Evolutionary conservation across 352 stramenopile species (phyloP), one percentile per base, ranked within the genome.

Genomic region (Globisporangium okanoganense): DNA sequence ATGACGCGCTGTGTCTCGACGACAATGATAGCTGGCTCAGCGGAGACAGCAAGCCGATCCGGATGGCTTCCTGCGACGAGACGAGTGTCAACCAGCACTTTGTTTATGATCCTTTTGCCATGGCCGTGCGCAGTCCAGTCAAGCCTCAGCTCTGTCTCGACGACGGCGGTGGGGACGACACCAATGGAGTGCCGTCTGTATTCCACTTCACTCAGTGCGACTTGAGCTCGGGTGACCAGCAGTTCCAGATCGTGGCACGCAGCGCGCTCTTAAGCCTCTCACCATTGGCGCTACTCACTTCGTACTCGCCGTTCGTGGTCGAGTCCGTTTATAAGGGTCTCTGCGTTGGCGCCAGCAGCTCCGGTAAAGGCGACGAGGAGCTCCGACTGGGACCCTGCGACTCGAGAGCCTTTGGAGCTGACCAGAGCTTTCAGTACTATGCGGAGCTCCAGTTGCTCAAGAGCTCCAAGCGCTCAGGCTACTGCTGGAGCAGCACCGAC

Each of bases 311-410:
- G 40, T 65, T 59, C 16, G 50, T 40, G 27, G 20, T 65, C 22
- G 58, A 65, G 27, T 59, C 58, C 0, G 13, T 65, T n/a, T 58
- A 65, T 24, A 55, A 54, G 41, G 58, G n/a, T 5, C 22, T 65
- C 2, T 65, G 58, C 22, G 14, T 58, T 10, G 38, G 33, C 9
- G 24, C 10, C 2, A 20, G 8, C 5, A 24, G 20, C 35, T 49
- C 22, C 6, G n/a, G 40, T 27, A 14, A 5, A 9, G 18, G 22
- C 41, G 24, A 4, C 13, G 25, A 13, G 5, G 47, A 43, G 14
- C 41, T 65, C 10, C 49, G 58, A 5, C 12, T 64, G n/a, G 24
- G 16, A 20, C 25, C 33, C 10, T 65, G 50, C 31, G 58, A 38
- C 27, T 33, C 44, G 31, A 47, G 14, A 2, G 51, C 35, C 27